phyloP scores from a whole-genome alignment of 2,329 filamentous ascomycete genomes.

The Fusarium sacchari region DNA sequence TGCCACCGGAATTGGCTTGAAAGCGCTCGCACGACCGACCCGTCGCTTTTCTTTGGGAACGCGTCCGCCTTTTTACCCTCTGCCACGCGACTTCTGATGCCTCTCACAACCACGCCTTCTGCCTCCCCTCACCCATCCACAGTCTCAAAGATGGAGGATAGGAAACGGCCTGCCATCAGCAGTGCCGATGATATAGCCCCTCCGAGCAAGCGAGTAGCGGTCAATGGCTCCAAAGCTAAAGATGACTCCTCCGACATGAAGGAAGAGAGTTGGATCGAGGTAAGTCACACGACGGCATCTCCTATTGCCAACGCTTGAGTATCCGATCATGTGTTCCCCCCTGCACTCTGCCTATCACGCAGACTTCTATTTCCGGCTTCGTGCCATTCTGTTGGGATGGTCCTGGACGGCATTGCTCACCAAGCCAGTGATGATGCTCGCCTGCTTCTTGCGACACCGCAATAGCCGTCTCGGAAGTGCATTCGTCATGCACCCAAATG shows the following conservation, averaged over 20 bases:
- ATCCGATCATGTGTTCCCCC: slow-evolving; percentile 19
- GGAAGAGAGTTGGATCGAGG: slow-evolving; percentile 72
- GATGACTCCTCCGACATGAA: slow-evolving; percentile 66
- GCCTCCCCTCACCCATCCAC: slow-evolving; percentile 79
- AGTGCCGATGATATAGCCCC: slow-evolving; percentile 86
- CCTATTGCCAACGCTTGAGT: slow-evolving; percentile 29
- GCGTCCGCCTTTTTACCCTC: slow-evolving; percentile 54
- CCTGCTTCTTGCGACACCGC: slow-evolving; percentile 44
- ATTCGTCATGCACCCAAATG: slow-evolving; percentile 33
- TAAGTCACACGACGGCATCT: slow-evolving; percentile 60
- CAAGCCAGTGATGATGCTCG: slow-evolving; percentile 51
- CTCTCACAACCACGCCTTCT: slow-evolving; percentile 80
- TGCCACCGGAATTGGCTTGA: slow-evolving; percentile 50
- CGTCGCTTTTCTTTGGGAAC: slow-evolving; percentile 46
- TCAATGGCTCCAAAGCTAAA: slow-evolving; percentile 76
- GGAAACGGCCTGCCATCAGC: slow-evolving; percentile 90
- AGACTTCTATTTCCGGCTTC: slow-evolving; percentile 29
- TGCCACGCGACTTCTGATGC: slow-evolving; percentile 75
- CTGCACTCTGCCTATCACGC: slow-evolving; percentile 17
- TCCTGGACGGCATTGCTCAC: slow-evolving; percentile 50
- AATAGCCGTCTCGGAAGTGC: slow-evolving; percentile 44
- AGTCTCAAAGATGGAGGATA: slow-evolving; percentile 98
- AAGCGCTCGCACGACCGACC: slow-evolving; percentile 43
- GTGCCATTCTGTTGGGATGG: slow-evolving; percentile 43
- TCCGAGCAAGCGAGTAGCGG: slow-evolving; percentile 89